phyloP scores from a whole-genome alignment of 1,284 basidiomycete species.

The Pseudozyma pruni region DNA sequence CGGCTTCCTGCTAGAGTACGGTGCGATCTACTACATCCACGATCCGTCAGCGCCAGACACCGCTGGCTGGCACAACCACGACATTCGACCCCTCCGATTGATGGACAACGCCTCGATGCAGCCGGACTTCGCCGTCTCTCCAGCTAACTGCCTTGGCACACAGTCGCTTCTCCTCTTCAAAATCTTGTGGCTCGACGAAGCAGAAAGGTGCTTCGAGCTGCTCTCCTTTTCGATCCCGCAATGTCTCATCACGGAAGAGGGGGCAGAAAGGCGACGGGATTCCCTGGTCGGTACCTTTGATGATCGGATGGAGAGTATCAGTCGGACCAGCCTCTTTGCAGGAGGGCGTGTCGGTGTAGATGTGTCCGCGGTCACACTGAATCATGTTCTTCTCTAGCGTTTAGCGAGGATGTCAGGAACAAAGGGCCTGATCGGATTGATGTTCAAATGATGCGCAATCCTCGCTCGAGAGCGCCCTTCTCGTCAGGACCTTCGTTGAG shows the following conservation, averaged over 20 bases:
- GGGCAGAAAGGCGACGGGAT: not conserved
- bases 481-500: too few species aligned
- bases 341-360: constrained; percentile 7
- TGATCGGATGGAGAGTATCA: not conserved
- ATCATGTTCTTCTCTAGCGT: constrained; percentile 18
- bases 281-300: constrained; percentile 4
- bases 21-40: constrained; percentile 27
- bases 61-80: not conserved
- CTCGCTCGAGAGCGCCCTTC: too few species aligned
- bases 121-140: constrained; percentile 9
- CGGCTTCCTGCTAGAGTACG: constrained; percentile 30
- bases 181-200: constrained; percentile 3
- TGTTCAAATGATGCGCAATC: too few species aligned
- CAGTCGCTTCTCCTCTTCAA: constrained; percentile 16
- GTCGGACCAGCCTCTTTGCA: not conserved
- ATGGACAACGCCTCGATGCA: not conserved
- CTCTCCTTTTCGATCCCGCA: constrained; percentile 29
- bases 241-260: not conserved
- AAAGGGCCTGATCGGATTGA: too few species aligned
- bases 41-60: not conserved
- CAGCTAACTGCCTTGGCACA: constrained; percentile 20
- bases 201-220: constrained; percentile 3
- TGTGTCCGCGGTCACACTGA: constrained; percentile 9
- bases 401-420: too few species aligned
- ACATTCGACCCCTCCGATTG: not conserved